These are phyloP conservation scores for Flaveria brownii DNA, from an alignment of 129 eudicot species.

Conservation along the genomic window DNA sequence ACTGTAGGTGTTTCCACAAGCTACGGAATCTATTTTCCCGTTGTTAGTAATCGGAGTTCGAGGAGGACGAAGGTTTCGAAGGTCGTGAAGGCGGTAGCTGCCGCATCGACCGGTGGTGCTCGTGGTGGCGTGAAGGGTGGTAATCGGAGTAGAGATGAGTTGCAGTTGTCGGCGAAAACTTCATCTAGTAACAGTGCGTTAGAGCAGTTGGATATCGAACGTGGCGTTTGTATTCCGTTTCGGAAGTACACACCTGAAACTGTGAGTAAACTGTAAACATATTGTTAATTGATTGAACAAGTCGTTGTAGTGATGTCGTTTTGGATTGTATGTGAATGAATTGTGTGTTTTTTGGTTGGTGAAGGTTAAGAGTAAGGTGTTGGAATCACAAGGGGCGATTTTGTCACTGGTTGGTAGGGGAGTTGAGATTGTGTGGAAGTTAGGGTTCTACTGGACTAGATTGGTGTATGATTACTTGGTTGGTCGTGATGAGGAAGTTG, in stretches of 20 bases:
- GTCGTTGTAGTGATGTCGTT: background rate
- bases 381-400: constrained; percentile 85
- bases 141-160: constrained; percentile 19
- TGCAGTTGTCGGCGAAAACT: constrained; percentile 16
- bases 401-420: constrained; percentile 86
- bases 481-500: constrained; percentile 97
- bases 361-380: constrained; percentile 89
- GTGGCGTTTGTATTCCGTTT: constrained; percentile 96
- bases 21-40: constrained; percentile 24
- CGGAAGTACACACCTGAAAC: constrained; percentile 81
- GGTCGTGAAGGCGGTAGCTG: constrained; percentile 33
- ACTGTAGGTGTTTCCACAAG: constrained; percentile 8
- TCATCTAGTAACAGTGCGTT: constrained; percentile 54
- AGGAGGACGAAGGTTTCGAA: constrained; percentile 23
- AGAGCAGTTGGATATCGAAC: constrained; percentile 92
- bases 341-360: constrained; percentile 28
- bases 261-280: constrained; percentile 4
- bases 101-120: constrained; percentile 23
- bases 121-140: constrained; percentile 29
- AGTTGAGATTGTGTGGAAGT: constrained; percentile 88
- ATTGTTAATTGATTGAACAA: background rate
- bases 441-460: constrained; percentile 88
- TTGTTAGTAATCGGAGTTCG: constrained; percentile 6
- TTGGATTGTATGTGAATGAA: background rate
- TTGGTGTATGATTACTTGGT: constrained; percentile 80